Evolutionary conservation across 192 early-diverging fungal species (phyloP), one percentile per base, ranked within the genome.

Genomic region (Mortierella antarctica): DNA sequence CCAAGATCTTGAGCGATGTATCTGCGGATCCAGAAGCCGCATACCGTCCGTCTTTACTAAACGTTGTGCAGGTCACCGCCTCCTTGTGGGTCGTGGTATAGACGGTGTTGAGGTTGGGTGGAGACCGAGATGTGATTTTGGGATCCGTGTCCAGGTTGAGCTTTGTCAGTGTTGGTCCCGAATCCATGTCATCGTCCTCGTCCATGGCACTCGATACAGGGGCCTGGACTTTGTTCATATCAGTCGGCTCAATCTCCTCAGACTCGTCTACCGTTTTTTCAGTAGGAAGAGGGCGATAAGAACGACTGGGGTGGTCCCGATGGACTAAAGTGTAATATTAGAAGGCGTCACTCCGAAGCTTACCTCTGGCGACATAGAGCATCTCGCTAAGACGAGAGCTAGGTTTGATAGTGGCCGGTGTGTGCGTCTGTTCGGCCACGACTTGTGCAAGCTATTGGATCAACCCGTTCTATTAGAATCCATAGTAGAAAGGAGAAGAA

Each of bases 1-100:
- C 96, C 42, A 99, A 85, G 55, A 99, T 89, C 86, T 97, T 97
- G 65, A 97, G 80, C 49, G 97, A 94, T 13, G 92, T 84, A 82
- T 99, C 97, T 40, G 84, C 88, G 48, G 95, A 95, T 41, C 96
- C 95, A 1, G 97, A 96, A 4, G 96, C 96, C 47, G 96, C 89
- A 84, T 93, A 95, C 51, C 88, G 88, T 55, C 95, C 94, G 65
- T 93, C 91, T 23, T 71, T 65, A 65, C 84, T 90, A 70, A 92
- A 93, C 39, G 86, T 86, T 13, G 89, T 91, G 31, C 89, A 84
- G 21, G 92, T 92, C 17, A 89, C 89, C 23, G 86, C 73, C 61
- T 87, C 95, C 77, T 92, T 90, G 86, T 97, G 95, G 62, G 87
- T 91, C 8, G 93, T 94, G 58, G 87, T 90, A 77, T 92, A 95